Percentiles rank a stretch among this genome's conserved stretches.
These are phyloP conservation scores for Fusarium cyanostomum DNA, from an alignment of 2,329 filamentous ascomycete genomes.

Conservation along the genomic window DNA sequence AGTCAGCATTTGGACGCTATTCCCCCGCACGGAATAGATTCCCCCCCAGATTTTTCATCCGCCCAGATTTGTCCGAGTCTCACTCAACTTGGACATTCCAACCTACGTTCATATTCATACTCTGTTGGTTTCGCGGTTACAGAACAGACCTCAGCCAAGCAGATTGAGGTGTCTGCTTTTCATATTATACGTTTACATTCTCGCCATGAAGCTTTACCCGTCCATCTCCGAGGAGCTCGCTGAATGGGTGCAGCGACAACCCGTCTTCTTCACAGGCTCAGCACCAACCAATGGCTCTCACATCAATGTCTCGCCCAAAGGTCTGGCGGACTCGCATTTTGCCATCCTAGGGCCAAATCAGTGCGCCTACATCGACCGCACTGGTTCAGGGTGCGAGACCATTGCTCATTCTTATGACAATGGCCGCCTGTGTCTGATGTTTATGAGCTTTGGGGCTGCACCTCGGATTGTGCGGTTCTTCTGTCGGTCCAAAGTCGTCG, in stretches of 20 bases:
- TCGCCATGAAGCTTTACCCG: slow-evolving; percentile 67
- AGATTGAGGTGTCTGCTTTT: slow-evolving; percentile 30
- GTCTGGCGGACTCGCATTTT: slow-evolving; percentile 70
- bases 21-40: slow-evolving; percentile 33
- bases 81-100: slow-evolving; percentile 25
- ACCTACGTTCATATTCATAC: slow-evolving; percentile 20
- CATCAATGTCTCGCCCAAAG: slow-evolving; percentile 82
- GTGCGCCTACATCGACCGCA: slow-evolving; percentile 78
- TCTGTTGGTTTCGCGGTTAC: slow-evolving; percentile 24
- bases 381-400: slow-evolving; percentile 79
- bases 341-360: slow-evolving; percentile 66
- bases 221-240: slow-evolving; percentile 64
- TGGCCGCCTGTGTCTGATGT: slow-evolving; percentile 77
- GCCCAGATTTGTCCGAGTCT: slow-evolving; percentile 17
- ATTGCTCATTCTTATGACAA: slow-evolving; percentile 82
- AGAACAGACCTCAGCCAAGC: slow-evolving; percentile 18
- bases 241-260: slow-evolving; percentile 72
- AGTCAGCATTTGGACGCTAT: slow-evolving; percentile 18
- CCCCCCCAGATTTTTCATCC: slow-evolving; percentile 22
- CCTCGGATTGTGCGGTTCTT: slow-evolving; percentile 73
- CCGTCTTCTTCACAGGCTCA: slow-evolving; percentile 79
- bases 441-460: slow-evolving; percentile 69
- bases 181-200: slow-evolving; percentile 32
- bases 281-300: slow-evolving; percentile 74
- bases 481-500: slow-evolving; percentile 67